Percentiles rank a stretch among this genome's conserved stretches.
phyloP scores from a whole-genome alignment of 805 yeast species.

The Priceomyces melissophilus region DNA sequence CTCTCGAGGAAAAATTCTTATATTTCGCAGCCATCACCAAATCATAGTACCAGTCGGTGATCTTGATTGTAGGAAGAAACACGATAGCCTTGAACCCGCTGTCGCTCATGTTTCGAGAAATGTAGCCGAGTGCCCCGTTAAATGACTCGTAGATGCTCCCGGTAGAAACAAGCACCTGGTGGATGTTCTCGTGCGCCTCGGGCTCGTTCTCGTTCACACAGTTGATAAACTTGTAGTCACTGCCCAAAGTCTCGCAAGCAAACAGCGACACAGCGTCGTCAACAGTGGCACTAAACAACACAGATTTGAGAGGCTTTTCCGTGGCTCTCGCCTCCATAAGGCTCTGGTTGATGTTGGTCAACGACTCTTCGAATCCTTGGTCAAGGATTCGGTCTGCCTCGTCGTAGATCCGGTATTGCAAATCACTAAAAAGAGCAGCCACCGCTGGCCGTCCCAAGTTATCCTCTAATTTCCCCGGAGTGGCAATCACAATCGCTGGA shows the following conservation, averaged over 20 bases:
- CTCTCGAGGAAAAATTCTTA: conserved; percentile 9
- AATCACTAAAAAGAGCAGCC: conserved; percentile 46
- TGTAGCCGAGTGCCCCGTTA: conserved; percentile 52
- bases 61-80: conserved; percentile 74
- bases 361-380: conserved; percentile 70
- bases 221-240: conserved; percentile 58
- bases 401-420: conserved; percentile 72
- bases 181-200: conserved; percentile 71
- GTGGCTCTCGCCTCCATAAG: conserved; percentile 36
- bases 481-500: conserved; percentile 73
- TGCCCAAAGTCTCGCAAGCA: conserved; percentile 58
- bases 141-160: conserved; percentile 54
- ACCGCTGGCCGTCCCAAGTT: conserved; percentile 45
- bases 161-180: conserved; percentile 61
- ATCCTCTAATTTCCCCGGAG: conserved; percentile 84
- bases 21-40: conserved; percentile 26
- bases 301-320: conserved; percentile 50
- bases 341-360: conserved; percentile 52
- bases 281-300: conserved; percentile 87
- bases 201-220: conserved; percentile 72
- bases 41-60: conserved; percentile 56
- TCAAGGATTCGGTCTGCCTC: conserved; percentile 90
- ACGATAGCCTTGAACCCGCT: conserved; percentile 70
- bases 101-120: conserved; percentile 37
- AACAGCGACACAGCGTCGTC: conserved; percentile 62